These are phyloP conservation scores for Spathaspora girioi DNA, from an alignment of 805 yeast genomes.

Conservation along the genomic window DNA sequence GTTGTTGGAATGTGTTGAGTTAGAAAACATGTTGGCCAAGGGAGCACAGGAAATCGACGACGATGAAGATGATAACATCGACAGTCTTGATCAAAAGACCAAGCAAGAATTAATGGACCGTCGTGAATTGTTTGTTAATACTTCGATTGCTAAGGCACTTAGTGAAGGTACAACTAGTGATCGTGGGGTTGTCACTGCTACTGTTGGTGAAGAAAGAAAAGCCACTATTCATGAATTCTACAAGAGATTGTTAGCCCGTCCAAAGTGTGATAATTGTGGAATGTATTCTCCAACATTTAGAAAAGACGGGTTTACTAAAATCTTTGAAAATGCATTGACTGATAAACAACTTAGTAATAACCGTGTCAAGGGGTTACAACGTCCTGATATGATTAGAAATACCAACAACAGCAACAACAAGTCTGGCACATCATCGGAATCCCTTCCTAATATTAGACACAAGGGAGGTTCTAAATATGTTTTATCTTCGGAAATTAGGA, in stretches of 20 bases:
- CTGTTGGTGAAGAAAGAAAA: slow-evolving; percentile 86
- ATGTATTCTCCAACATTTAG: slow-evolving; percentile 93
- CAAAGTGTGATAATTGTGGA: slow-evolving; percentile 93
- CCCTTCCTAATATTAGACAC: slow-evolving; percentile 51
- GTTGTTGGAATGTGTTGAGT: slow-evolving; percentile 67
- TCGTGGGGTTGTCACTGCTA: slow-evolving; percentile 74
- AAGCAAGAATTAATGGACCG: slow-evolving; percentile 49
- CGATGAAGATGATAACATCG: slow-evolving; percentile 41
- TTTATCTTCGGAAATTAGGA: slow-evolving; percentile 81
- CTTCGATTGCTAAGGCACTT: slow-evolving; percentile 69
- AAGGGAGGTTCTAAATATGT: slow-evolving; percentile 76
- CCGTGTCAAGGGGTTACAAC: slow-evolving; percentile 71
- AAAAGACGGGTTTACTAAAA: slow-evolving; percentile 90
- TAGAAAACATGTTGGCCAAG: slow-evolving; percentile 59
- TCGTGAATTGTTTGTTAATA: slow-evolving; percentile 68
- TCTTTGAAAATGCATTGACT: slow-evolving; percentile 80
- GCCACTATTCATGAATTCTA: slow-evolving; percentile 68
- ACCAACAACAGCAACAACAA: slow-evolving; percentile 16
- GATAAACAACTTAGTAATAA: slow-evolving; percentile 82
- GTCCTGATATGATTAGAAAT: slow-evolving; percentile 64
- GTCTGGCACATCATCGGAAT: slow-evolving; percentile 12
- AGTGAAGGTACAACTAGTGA: slow-evolving; percentile 69
- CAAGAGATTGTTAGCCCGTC: slow-evolving; percentile 65
- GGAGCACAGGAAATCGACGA: slow-evolving; percentile 28
- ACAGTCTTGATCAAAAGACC: slow-evolving; percentile 33